phyloP scores from a whole-genome alignment of 2,329 filamentous ascomycete genomes.

The Akanthomyces dipterigenus region DNA sequence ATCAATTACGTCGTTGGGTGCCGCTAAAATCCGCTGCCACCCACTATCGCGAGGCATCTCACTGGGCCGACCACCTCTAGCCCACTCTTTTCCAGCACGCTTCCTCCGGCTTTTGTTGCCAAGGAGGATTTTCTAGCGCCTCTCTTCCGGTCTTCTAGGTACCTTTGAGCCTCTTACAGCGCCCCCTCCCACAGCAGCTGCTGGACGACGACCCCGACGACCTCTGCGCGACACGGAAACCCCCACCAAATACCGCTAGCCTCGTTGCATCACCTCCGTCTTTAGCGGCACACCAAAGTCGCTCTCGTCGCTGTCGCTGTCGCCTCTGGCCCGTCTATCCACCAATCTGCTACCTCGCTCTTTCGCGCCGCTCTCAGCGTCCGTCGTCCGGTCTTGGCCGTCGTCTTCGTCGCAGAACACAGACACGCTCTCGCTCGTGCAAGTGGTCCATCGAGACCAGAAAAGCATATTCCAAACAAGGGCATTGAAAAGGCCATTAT shows the following conservation, averaged over 20 bases:
- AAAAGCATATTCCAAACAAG: not conserved
- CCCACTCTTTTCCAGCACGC: constrained; percentile 6
- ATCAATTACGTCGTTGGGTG: constrained; percentile 12
- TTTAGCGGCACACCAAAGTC: constrained; percentile 5
- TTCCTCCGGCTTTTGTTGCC: not conserved
- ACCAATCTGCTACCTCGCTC: constrained; percentile 8
- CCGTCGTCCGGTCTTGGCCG: not conserved
- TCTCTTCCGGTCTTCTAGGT: constrained; percentile 1
- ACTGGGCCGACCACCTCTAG: not conserved
- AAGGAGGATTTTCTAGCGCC: constrained; percentile 1
- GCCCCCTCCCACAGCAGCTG: not conserved
- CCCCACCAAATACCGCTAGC: constrained; percentile 4
- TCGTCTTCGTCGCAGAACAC: not conserved
- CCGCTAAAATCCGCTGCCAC: constrained; percentile 9
- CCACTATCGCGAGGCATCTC: constrained; percentile 11
- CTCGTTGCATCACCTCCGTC: constrained; percentile 3
- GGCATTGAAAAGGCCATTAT: not conserved
- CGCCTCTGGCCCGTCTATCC: not conserved
- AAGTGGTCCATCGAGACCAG: not conserved
- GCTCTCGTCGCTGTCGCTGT: not conserved
- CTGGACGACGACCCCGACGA: not conserved
- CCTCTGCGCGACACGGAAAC: not conserved
- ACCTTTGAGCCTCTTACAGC: not conserved
- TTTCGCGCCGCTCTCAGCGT: constrained; percentile 6
- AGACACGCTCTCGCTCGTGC: not conserved